Evolutionary conservation across 139 green algal species (phyloP), one percentile per base, ranked within the genome.

Genomic region (Asterochloris erici): DNA sequence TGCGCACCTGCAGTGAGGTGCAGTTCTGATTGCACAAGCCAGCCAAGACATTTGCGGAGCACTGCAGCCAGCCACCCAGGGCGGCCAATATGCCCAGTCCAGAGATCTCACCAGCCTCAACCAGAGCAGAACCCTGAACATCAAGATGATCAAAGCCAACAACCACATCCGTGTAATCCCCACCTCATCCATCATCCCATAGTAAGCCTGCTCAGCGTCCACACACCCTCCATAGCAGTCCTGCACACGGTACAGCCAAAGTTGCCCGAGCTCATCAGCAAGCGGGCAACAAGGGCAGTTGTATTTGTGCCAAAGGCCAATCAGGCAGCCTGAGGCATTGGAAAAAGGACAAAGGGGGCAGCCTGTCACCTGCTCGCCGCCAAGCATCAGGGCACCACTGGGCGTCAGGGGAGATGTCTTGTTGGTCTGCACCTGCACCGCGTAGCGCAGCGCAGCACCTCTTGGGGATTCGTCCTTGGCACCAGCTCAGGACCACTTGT

Each of bases 141-240:
- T 54, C 26, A 11, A 13, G n/a, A 77, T 54, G 10, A 54, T 77
- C 15, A 73, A 27, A 17, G 13, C 38, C 68, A 73, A 73, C 68
- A 73, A 73, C 23, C 13, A 23, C 24, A 19, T 13, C 19, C 13
- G 24, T 60, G 64, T 0, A 27, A 17, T 14, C 17, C 62, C 11
- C 23, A 97, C 94, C 87, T 98, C 94, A 82, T 98, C 94, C 89
- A 98, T 91, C 60, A 90, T 24, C 0, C 94, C 94, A 73, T 95
- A 91, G 82, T 93, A 98, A 14, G 90, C 92, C 84, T 98, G 94
- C 28, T 75, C 78, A 17, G 87, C 80, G 82, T 98, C 94, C 0
- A 90, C 92, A 86, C 94, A 98, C 17, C 94, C 94, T 17, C 90
- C 94, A 86, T 93, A 98, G 90, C 94, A 98, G 84, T 98, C 94